These are phyloP conservation scores for Zygoascus sp. DNA, from an alignment of 1,139 yeast species.

Conservation along the genomic window DNA sequence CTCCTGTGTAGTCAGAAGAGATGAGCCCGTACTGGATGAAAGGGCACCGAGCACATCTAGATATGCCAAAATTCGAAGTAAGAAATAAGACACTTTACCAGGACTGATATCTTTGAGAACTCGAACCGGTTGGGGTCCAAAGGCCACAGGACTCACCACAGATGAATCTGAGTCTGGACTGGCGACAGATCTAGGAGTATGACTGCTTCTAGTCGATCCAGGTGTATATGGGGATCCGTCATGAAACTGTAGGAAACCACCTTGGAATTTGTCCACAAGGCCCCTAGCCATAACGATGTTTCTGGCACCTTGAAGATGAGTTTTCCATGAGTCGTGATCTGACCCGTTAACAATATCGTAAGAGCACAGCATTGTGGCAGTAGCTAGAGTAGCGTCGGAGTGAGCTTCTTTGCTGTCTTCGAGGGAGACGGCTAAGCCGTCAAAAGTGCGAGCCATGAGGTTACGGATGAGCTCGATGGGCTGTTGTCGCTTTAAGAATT, in stretches of 20 bases:
- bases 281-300: constrained; percentile 62
- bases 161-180: background rate
- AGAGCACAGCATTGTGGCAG: constrained; percentile 58
- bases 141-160: background rate
- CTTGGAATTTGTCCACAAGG: constrained; percentile 31
- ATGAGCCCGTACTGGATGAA: constrained; percentile 28
- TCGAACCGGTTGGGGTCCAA: constrained; percentile 28
- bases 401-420: constrained; percentile 51
- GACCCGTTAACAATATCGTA: constrained; percentile 49
- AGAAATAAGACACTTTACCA: constrained; percentile 51
- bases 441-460: constrained; percentile 52
- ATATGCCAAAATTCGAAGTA: constrained; percentile 69
- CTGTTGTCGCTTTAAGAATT: constrained; percentile 34
- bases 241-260: constrained; percentile 17
- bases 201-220: background rate
- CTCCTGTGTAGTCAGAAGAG: constrained; percentile 26
- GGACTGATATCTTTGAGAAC: constrained; percentile 27
- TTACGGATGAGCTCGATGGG: constrained; percentile 48
- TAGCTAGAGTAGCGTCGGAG: constrained; percentile 63
- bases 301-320: constrained; percentile 65
- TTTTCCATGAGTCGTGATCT: constrained; percentile 46
- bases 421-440: constrained; percentile 50
- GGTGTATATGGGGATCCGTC: background rate
- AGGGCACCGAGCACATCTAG: constrained; percentile 65
- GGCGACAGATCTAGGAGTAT: background rate